Conservation (phyloP, 202 grass and related monocot species). For the Cymbopogon flexuosus region DNA sequence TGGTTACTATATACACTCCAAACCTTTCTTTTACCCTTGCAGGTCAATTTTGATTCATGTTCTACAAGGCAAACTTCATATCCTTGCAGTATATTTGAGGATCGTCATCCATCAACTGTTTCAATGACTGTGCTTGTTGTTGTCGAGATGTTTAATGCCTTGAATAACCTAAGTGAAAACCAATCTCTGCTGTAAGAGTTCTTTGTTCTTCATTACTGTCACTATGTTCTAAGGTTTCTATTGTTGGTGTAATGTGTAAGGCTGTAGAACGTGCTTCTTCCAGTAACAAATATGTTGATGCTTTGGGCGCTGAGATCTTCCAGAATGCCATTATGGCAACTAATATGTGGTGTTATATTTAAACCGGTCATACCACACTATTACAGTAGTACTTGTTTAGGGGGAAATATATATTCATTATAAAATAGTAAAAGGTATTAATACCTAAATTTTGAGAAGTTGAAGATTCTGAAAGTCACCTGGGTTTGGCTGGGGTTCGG, state of each 20-base stretch:
- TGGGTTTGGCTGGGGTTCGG: not conserved
- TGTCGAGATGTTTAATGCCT: conserved; percentile 99
- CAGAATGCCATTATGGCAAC: not conserved
- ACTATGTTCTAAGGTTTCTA: not conserved
- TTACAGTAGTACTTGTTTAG: not conserved
- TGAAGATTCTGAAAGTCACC: not conserved
- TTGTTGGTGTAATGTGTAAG: not conserved
- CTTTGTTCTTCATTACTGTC: conserved; percentile 16
- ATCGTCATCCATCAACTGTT: conserved; percentile 95
- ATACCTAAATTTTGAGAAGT: not conserved
- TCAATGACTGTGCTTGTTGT: conserved; percentile 99
- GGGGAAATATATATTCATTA: not conserved
- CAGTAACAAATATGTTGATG: not conserved
- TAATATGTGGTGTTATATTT: not conserved
- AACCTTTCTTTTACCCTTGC: conserved; percentile 22
- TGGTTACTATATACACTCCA: not conserved
- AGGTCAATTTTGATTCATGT: conserved; percentile 99
- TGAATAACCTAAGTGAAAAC: conserved; percentile 99
- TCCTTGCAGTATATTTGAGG: conserved; percentile 90
- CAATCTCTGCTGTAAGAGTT: conserved; percentile 91
- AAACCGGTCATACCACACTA: not conserved
- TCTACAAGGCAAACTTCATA: conserved; percentile 78
- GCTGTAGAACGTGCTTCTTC: not conserved
- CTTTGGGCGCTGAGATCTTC: not conserved
- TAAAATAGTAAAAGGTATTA: not conserved